Base-by-base conservation (phyloP, 768 basidiomycete species). In the Serendipita sp. region DNA sequence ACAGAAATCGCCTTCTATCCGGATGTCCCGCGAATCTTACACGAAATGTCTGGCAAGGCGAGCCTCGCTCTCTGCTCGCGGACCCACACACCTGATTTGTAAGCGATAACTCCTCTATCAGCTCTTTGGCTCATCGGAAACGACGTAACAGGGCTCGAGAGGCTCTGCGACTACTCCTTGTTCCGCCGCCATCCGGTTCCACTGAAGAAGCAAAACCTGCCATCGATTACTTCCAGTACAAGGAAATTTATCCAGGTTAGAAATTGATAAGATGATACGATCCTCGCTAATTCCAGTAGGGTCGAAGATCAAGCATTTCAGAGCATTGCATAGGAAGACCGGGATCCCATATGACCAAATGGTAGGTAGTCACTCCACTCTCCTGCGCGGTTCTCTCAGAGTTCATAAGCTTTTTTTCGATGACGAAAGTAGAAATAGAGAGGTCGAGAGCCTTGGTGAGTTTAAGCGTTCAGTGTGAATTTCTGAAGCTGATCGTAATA, bases 291-390 rank as follows among this genome's bases (percentile, higher is more conserved):
- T 44, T 45, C 63, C 3, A n/a, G 60, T 67, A 83, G 85, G 86
- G 16, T 89, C 89, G 24, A 93, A 94, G 74, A 74, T 90, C 17
- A 78, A 79, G 3, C 90, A 93, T 69, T 94, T 94, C 75, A 82
- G 80, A 69, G 77, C 79, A 50, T 68, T 93, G 34, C 85, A 90
- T 69, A 74, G 80, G 53, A 78, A 81, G 67, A 91, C 89, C 0
- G 84, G 83, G 1, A 81, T 92, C 58, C 81, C 87, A 0, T 91
- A 88, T 68, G 78, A 79, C 5, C 83, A 90, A 65, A 92, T 92
- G 89, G 87, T 85, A 48, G 22, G 76, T 65, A 11, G 4, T 51
- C 17, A 30, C 5, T 30, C 58, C 45, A 60, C 34, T 38, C 42
- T 61, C 20, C n/a, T 41, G 34, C 16, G 2, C 56, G n/a, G 14